Conservation (phyloP, 2,329 filamentous ascomycete species). For the Aspergillus glaucus region DNA sequence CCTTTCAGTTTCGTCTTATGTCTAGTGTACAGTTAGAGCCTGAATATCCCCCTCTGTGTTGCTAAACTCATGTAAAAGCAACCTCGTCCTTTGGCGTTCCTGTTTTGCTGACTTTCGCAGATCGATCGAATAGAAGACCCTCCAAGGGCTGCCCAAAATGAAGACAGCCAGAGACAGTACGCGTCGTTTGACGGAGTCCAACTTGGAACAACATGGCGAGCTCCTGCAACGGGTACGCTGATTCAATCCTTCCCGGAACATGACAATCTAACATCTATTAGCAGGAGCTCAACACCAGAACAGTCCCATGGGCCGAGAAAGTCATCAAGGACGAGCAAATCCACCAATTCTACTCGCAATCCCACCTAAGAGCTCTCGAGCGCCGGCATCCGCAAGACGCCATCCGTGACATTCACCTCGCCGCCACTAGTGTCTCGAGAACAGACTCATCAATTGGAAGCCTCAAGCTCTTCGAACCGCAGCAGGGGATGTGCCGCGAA, state of each 20-base stretch:
- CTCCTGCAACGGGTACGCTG: background rate
- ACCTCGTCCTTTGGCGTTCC: too few species aligned
- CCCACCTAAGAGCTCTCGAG: background rate
- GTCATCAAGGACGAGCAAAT: constrained; percentile 15
- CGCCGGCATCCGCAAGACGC: background rate
- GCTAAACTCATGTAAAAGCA: too few species aligned
- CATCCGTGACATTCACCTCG: background rate
- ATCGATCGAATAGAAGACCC: too few species aligned
- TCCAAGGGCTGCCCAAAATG: too few species aligned
- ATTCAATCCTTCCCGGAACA: background rate
- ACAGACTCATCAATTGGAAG: background rate
- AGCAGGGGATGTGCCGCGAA: constrained; percentile 5
- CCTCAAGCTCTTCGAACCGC: constrained; percentile 9
- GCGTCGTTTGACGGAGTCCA: constrained; percentile 6
- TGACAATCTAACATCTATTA: background rate
- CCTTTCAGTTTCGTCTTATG: too few species aligned
- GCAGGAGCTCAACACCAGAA: background rate
- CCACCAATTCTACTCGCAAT: constrained; percentile 8
- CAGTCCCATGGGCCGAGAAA: constrained; percentile 10
- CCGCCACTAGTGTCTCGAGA: background rate
- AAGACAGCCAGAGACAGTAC: background rate
- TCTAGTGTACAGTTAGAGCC: too few species aligned
- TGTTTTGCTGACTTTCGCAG: too few species aligned
- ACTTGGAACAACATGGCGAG: constrained; percentile 5
- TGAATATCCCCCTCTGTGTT: too few species aligned